Conservation (phyloP, 1,139 yeast genomes). For the Blastobotrys capitulatus region DNA sequence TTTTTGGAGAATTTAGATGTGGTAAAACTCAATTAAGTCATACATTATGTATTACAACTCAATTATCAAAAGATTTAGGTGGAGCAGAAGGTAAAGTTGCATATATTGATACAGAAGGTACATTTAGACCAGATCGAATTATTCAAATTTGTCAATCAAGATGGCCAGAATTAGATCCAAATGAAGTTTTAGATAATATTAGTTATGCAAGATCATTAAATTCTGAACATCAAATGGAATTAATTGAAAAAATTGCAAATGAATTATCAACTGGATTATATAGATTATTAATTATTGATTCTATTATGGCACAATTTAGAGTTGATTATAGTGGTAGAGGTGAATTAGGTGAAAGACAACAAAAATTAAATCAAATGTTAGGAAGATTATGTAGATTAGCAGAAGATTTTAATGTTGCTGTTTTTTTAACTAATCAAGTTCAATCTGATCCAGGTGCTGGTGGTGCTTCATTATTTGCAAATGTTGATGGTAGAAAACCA, state of each 20-base stretch:
- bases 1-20: conserved; percentile 58
- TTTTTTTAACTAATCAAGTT: conserved; percentile 56
- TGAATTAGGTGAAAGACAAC: conserved; percentile 56
- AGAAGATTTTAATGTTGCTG: conserved; percentile 56
- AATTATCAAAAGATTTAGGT: conserved; percentile 47
- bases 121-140: conserved; percentile 31
- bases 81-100: conserved; percentile 63
- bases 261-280: conserved; percentile 48
- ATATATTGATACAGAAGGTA: conserved; percentile 56
- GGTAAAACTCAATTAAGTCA: conserved; percentile 60
- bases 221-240: conserved; percentile 57
- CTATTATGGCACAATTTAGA: conserved; percentile 58
- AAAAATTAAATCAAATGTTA: conserved; percentile 53
- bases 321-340: conserved; percentile 59
- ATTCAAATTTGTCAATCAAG: conserved; percentile 49
- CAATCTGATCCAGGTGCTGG: conserved; percentile 63
- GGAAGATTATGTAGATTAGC: conserved; percentile 48
- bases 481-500: conserved; percentile 62
- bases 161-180: conserved; percentile 47
- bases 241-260: conserved; percentile 47
- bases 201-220: conserved; percentile 55
- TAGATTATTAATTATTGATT: conserved; percentile 45
- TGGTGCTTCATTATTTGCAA: conserved; percentile 50
- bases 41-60: conserved; percentile 55
- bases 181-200: conserved; percentile 46